Conservation (phyloP, 441 rosid species). For the Bruguiera hainesii region DNA sequence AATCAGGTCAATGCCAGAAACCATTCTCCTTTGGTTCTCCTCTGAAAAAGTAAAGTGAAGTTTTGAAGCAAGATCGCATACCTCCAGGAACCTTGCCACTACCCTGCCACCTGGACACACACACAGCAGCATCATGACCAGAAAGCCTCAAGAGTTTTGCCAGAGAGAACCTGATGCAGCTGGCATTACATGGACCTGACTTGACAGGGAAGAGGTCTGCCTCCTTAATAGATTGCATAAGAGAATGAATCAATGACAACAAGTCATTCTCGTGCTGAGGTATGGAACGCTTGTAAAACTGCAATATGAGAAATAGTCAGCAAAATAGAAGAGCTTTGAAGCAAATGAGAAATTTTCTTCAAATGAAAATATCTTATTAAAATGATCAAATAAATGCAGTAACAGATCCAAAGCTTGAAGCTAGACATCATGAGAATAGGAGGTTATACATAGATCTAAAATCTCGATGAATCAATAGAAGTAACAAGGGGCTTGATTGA, state of each 20-base stretch:
- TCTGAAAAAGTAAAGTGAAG: background rate
- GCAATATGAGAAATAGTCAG: constrained; percentile 24
- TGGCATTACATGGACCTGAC: constrained; percentile 66
- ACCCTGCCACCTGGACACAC: constrained; percentile 79
- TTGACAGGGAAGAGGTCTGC: constrained; percentile 50
- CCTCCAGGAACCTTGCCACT: constrained; percentile 91
- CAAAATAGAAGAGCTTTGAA: background rate
- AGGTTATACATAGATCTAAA: no score
- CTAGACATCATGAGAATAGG: no score
- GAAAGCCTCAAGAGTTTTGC: constrained; percentile 73
- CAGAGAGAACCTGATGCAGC: constrained; percentile 73
- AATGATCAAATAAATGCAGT: no score
- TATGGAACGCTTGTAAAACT: constrained; percentile 54
- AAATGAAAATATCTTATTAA: background rate
- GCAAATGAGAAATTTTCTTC: background rate
- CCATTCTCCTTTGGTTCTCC: background rate
- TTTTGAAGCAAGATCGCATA: constrained; percentile 24
- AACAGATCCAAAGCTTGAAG: no score
- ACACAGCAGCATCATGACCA: constrained; percentile 86
- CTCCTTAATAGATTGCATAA: constrained; percentile 52
- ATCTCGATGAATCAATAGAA: no score
- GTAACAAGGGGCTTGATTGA: no score
- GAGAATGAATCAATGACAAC: constrained; percentile 51
- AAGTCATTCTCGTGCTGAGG: constrained; percentile 58
- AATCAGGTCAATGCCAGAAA: background rate